Conservation (phyloP, 495 filamentous ascomycete genomes). For the Thozetella sp. region DNA sequence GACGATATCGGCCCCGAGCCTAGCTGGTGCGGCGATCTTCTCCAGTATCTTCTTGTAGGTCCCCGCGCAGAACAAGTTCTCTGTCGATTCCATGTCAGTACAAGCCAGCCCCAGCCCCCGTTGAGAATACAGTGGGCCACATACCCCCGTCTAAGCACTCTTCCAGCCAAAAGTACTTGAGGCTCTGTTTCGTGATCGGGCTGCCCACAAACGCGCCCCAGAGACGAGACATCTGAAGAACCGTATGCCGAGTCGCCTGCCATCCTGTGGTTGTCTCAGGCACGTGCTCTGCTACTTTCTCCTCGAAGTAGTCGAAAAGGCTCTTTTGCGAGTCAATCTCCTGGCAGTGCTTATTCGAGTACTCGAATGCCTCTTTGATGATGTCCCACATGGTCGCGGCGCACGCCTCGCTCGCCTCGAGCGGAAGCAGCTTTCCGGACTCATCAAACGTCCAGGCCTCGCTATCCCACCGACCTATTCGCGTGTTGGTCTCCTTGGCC, state of each 20-base stretch:
- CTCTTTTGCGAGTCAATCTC: conserved; percentile 68
- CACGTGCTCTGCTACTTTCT: conserved; percentile 56
- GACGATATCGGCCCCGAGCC: conserved; percentile 63
- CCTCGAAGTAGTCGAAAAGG: conserved; percentile 75
- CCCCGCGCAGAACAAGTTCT: conserved; percentile 85
- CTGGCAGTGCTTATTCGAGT: conserved; percentile 69
- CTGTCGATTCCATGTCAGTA: conserved; percentile 41
- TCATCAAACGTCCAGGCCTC: conserved; percentile 61
- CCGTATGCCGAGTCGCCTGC: conserved; percentile 47
- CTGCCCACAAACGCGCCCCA: conserved; percentile 94
- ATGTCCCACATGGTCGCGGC: conserved; percentile 75
- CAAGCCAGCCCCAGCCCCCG: not conserved
- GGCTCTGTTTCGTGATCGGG: conserved; percentile 72
- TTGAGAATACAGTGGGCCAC: conserved; percentile 18
- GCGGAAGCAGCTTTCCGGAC: conserved; percentile 59
- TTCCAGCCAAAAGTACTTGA: conserved; percentile 95
- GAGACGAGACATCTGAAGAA: conserved; percentile 68
- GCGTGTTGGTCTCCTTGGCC: conserved; percentile 67
- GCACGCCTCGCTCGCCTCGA: conserved; percentile 51
- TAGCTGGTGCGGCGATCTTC: conserved; percentile 63
- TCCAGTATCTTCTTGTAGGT: conserved; percentile 81
- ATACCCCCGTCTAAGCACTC: conserved; percentile 88
- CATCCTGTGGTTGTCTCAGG: conserved; percentile 44
- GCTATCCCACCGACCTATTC: conserved; percentile 59
- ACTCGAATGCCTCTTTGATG: conserved; percentile 75